Conservation (phyloP, 768 basidiomycete species). For the Lactarius sanguifluus region DNA sequence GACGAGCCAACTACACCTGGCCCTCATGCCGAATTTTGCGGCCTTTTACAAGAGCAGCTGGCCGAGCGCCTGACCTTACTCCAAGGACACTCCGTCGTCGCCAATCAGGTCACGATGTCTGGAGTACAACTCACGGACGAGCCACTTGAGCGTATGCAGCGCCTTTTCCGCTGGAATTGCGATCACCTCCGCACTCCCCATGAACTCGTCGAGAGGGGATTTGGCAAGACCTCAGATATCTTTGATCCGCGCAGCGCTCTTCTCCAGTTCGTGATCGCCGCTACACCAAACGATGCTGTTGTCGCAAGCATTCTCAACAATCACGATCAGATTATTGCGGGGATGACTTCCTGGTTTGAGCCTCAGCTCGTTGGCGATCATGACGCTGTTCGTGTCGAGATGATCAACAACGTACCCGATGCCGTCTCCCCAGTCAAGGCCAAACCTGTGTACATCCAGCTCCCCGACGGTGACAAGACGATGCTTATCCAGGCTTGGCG, state of each 20-base stretch:
- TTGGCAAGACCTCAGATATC: conserved; percentile 11
- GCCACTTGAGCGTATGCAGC: conserved; percentile 40
- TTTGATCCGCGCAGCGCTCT: conserved; percentile 55
- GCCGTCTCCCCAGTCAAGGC: conserved; percentile 80
- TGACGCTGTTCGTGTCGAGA: conserved; percentile 40
- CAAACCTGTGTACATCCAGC: conserved; percentile 76
- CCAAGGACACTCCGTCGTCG: conserved; percentile 31
- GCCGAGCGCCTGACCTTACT: conserved; percentile 36
- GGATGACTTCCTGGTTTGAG: conserved; percentile 47
- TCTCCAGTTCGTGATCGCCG: conserved; percentile 76
- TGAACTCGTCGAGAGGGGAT: conserved; percentile 35
- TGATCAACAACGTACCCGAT: conserved; percentile 68
- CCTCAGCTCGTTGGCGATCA: conserved; percentile 47
- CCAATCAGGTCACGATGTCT: conserved; percentile 39
- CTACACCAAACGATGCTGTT: conserved; percentile 54
- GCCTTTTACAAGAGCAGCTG: conserved; percentile 42
- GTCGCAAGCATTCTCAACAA: conserved; percentile 51
- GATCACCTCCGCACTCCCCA: conserved; percentile 45
- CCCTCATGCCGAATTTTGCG: conserved; percentile 56
- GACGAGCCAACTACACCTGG: conserved; percentile 32
- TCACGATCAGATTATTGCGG: conserved; percentile 49
- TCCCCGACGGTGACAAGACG: conserved; percentile 61
- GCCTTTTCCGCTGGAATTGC: conserved; percentile 60
- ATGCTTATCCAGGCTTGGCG: conserved; percentile 81
- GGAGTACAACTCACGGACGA: conserved; percentile 33